Evolutionary conservation across 2,329 filamentous ascomycete genomes (phyloP).

Genomic region (Fusarium armeniacum): DNA sequence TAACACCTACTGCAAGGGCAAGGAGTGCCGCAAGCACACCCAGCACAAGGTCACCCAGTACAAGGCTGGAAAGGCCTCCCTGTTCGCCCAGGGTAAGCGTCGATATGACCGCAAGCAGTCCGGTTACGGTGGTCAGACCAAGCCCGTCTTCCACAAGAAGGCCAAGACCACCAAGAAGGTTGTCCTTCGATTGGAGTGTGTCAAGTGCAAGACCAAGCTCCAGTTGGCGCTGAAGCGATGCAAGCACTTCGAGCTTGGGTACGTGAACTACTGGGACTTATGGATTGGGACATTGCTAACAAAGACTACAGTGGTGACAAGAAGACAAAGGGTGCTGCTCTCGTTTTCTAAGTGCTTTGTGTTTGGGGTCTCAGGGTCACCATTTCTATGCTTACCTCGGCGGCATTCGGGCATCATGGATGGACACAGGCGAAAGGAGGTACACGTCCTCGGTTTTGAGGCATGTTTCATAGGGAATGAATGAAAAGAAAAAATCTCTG

Average conservation of each 20-base stretch:
- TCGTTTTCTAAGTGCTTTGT: slow-evolving; percentile 91
- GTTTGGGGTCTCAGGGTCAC: slow-evolving; percentile 55
- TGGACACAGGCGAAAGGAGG: slow-evolving; percentile 65
- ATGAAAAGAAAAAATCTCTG: slow-evolving; percentile 54
- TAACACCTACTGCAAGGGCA: slow-evolving; percentile 98
- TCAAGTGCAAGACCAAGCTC: slow-evolving; percentile 96
- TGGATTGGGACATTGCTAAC: slow-evolving; percentile 57
- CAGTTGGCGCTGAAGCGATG: slow-evolving; percentile 99
- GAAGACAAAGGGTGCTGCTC: slow-evolving; percentile 99
- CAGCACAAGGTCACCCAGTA: slow-evolving; percentile 96
- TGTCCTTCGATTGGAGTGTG: slow-evolving; percentile 98
- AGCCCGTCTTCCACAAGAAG: slow-evolving; percentile 99
- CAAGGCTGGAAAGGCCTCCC: slow-evolving; percentile 96
- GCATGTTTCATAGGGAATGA: slow-evolving; percentile 62
- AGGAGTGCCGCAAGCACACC: slow-evolving; percentile 92
- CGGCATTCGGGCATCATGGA: slow-evolving; percentile 64
- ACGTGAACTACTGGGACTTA: slow-evolving; percentile 61
- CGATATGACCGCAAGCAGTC: slow-evolving; percentile 99
- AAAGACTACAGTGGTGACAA: slow-evolving; percentile 88
- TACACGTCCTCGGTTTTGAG: slow-evolving; percentile 61
- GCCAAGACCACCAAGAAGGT: slow-evolving; percentile 99
- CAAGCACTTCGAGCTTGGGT: slow-evolving; percentile 99
- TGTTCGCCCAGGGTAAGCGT: slow-evolving; percentile 99
- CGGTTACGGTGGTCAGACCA: slow-evolving; percentile 99
- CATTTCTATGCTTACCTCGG: slow-evolving; percentile 61